phyloP scores from a whole-genome alignment of 768 basidiomycete species.

The Serendipita sp. region DNA sequence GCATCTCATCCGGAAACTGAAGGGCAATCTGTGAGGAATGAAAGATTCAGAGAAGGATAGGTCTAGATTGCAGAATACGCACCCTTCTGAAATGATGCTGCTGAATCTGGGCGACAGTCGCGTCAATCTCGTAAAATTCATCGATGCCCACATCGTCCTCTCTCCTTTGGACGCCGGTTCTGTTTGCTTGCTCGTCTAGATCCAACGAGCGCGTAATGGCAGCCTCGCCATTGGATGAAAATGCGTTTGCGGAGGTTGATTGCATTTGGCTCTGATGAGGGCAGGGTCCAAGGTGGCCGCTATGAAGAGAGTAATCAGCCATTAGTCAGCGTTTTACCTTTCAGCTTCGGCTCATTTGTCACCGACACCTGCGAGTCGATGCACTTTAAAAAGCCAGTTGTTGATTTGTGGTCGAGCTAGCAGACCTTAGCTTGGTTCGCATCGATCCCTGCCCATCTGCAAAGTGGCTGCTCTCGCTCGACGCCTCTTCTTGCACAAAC shows the following conservation, averaged over 20 bases:
- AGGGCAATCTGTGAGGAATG: slow-evolving; percentile 71
- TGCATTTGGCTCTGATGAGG: too few species aligned
- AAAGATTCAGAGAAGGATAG: neutral
- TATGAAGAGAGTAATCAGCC: too few species aligned
- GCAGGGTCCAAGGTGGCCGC: too few species aligned
- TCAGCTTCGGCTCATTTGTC: too few species aligned
- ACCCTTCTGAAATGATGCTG: slow-evolving; percentile 58
- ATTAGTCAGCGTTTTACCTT: too few species aligned
- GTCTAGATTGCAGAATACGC: slow-evolving; percentile 14
- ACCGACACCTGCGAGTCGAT: too few species aligned
- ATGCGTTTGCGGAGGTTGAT: slow-evolving; percentile 17
- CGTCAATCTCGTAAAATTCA: slow-evolving; percentile 58
- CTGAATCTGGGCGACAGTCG: slow-evolving; percentile 46
- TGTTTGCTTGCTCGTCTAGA: slow-evolving; percentile 25
- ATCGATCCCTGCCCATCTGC: too few species aligned
- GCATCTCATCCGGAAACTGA: slow-evolving; percentile 90
- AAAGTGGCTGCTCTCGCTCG: too few species aligned
- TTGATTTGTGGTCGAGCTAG: too few species aligned
- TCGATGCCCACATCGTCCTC: slow-evolving; percentile 22
- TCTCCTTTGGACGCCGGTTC: slow-evolving; percentile 21
- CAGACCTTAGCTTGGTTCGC: too few species aligned
- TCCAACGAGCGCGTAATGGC: slow-evolving; percentile 43
- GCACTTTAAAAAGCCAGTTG: too few species aligned
- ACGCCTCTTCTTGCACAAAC: too few species aligned
- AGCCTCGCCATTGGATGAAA: slow-evolving; percentile 47